These are phyloP conservation scores for Chlamydomonas eustigma DNA, from an alignment of 139 green algal species.

Conservation along the genomic window DNA sequence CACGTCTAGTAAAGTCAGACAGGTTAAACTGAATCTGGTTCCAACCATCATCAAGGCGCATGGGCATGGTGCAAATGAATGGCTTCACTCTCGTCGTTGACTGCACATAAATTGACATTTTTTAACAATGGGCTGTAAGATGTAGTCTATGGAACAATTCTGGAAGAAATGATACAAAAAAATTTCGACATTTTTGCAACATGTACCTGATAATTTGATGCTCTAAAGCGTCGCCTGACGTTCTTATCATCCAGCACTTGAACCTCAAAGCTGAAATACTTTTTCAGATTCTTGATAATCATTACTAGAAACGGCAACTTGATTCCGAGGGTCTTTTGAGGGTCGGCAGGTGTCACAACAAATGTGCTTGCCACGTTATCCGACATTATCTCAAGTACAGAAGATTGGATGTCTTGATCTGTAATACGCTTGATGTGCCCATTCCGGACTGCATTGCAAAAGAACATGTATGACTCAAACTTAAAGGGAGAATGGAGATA, in stretches of 20 bases:
- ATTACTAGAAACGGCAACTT: constrained; percentile 91
- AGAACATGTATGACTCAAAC: neutral
- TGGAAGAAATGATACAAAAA: neutral
- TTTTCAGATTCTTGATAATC: constrained; percentile 98
- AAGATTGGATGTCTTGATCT: constrained; percentile 92
- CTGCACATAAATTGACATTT: no score
- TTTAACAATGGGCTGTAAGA: no score
- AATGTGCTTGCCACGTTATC: constrained; percentile 88
- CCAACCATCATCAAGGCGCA: constrained; percentile 91
- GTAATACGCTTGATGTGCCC: constrained; percentile 95
- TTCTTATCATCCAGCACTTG: constrained; percentile 98
- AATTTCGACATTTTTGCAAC: neutral
- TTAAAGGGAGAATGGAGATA: neutral
- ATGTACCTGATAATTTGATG: constrained; percentile 94
- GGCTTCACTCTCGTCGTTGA: constrained; percentile 84
- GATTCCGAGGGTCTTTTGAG: constrained; percentile 87
- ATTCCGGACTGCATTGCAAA: constrained; percentile 69
- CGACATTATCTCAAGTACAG: constrained; percentile 88
- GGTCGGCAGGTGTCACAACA: constrained; percentile 86
- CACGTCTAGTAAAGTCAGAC: constrained; percentile 83
- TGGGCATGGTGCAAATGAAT: constrained; percentile 96
- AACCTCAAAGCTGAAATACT: constrained; percentile 97
- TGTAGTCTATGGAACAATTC: no score
- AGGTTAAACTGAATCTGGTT: constrained; percentile 97
- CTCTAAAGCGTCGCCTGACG: constrained; percentile 87